Conservation (phyloP, 768 basidiomycete species). For the Collybiopsis confluens region DNA sequence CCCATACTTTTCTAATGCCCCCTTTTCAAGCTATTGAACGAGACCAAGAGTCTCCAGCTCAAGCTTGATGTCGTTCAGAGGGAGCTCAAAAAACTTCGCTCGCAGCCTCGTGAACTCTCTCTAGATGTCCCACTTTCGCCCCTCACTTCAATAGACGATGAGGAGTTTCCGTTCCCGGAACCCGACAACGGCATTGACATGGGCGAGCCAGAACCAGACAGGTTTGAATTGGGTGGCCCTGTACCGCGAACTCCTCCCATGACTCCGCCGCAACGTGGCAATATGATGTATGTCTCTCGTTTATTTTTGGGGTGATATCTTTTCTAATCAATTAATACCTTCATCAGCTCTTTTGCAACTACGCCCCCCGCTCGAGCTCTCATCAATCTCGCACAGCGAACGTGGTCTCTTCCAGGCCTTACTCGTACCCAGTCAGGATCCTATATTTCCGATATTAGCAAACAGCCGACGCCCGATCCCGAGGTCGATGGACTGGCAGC, state of each 20-base stretch:
- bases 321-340: background rate
- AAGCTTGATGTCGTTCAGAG: background rate
- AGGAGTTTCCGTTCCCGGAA: background rate
- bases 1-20: no score
- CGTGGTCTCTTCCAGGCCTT: background rate
- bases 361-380: background rate
- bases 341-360: background rate
- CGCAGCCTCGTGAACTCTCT: background rate
- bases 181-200: background rate
- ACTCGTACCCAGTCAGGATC: constrained; percentile 1
- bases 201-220: background rate
- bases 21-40: background rate
- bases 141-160: background rate
- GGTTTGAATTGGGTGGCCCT: background rate
- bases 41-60: background rate
- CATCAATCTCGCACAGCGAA: background rate
- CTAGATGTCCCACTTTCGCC: constrained; percentile 1
- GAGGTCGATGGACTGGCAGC: no score
- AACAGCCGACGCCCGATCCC: background rate
- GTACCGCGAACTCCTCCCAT: background rate
- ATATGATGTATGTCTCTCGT: background rate
- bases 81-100: no score
- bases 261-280: background rate
- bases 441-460: background rate
- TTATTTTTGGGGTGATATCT: no score